Conservation (phyloP, 2,329 filamentous ascomycete species). For the Xylaria sp. region DNA sequence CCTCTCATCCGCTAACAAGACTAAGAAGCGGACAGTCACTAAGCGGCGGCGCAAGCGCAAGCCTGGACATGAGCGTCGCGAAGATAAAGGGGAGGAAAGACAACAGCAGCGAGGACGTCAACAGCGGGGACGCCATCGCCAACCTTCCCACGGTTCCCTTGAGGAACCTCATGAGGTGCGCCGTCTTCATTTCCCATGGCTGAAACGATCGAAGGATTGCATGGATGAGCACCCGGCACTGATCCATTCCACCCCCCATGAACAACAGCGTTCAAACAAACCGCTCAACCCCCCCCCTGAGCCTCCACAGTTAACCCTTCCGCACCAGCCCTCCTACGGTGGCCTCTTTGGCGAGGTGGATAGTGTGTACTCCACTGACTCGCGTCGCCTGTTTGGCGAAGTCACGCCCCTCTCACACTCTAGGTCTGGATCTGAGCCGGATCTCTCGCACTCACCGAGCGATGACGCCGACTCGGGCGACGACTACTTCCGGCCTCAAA, state of each 20-base stretch:
- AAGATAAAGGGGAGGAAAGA: slow-evolving; percentile 39
- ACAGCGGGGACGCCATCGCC: slow-evolving; percentile 34
- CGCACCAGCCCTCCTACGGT: slow-evolving; percentile 41
- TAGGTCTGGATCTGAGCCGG: slow-evolving; percentile 46
- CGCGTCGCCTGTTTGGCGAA: slow-evolving; percentile 48
- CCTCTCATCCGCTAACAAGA: slow-evolving; percentile 47
- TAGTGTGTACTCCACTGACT: slow-evolving; percentile 43
- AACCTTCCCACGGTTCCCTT: slow-evolving; percentile 40
- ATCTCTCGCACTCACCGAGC: slow-evolving; percentile 48
- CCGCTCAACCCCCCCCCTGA: slow-evolving; percentile 35
- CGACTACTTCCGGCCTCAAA: slow-evolving; percentile 49
- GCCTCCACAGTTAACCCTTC: slow-evolving; percentile 41
- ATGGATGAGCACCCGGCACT: slow-evolving; percentile 37
- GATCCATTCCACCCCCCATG: slow-evolving; percentile 39
- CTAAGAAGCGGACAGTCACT: slow-evolving; percentile 51
- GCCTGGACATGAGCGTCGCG: slow-evolving; percentile 43
- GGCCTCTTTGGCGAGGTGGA: slow-evolving; percentile 49
- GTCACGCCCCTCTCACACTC: slow-evolving; percentile 42
- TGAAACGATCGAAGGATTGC: slow-evolving; percentile 44
- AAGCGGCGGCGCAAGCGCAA: slow-evolving; percentile 51
- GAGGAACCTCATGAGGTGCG: slow-evolving; percentile 39
- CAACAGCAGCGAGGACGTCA: slow-evolving; percentile 31
- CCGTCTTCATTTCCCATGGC: slow-evolving; percentile 42
- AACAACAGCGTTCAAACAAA: slow-evolving; percentile 43
- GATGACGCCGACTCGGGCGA: slow-evolving; percentile 46